Evolutionary conservation across 2,329 filamentous ascomycete genomes (phyloP), one percentile per base, ranked within the genome.

Genomic region (Pestalotiopsis sp.): DNA sequence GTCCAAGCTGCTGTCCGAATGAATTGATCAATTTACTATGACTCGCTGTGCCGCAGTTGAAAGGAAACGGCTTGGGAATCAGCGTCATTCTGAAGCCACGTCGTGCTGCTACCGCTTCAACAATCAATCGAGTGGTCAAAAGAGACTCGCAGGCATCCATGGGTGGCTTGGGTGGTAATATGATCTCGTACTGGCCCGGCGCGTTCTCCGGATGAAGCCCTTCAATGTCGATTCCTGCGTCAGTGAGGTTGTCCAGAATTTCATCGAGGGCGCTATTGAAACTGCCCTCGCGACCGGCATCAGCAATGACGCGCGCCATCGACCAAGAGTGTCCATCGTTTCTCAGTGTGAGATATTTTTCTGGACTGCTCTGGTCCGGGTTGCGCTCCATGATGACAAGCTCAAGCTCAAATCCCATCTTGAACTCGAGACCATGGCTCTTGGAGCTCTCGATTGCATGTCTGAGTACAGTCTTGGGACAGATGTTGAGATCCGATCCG

Each of bases 361-460:
- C 71, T 11, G 76, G 72, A 1, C 72, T 69, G 4, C 71, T 72
- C 17, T 78, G 71, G 31, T 79, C 73, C 7, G 75, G 73, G 41
- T 79, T 74, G 23, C 85, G 84, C 55, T 85, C 84, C 71, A 95
- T 82, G 71, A 97, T 90, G 1, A 93, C 85, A 11, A 96, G 88
- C 78, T 97, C 93, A 55, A 97, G 89, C 78, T 97, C 94, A 72
- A 96, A 97, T 0, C 93, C 94, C 17, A 94, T 79, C 0, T 91
- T 82, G 62, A 94, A 88, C 3, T 84, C 79, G 2, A 93, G 82
- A 1, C 84, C 83, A 49, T 87, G 81, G 2, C 79, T 73, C 12
- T 84, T 80, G 0, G 92, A 86, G 5, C 81, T 79, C 0, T 85
- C 81, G 1, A 91, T 75, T 0, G 90, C 82, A 3, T 79, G 82